Evolutionary conservation across 208 protist species (phyloP), one percentile per base, ranked within the genome.

Genomic region (Novymonas esmeraldas): DNA sequence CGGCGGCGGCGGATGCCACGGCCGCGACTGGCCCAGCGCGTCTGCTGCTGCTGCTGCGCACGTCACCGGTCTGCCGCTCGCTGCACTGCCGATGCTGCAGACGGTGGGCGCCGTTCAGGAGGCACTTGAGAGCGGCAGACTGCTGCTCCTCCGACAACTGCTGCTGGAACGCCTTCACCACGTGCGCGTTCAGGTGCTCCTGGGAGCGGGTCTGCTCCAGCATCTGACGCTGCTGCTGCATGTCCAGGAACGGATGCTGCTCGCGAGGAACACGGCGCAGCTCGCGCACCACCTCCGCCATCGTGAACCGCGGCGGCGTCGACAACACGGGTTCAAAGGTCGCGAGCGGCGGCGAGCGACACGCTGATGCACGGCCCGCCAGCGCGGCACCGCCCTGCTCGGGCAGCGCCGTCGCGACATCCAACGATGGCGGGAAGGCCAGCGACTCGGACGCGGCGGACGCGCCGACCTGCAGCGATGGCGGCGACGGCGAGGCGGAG

Each of bases 181-280:
- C 31, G 57, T 76, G 80, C 34, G 72, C 64, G 58, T 81, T 73
- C 26, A 79, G 61, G 5, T 76, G 78, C 46, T 81, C 71, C 54
- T 71, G 67, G 22, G 36, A 45, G 28, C 44, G 62, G 38, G 39
- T 62, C 22, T 63, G 11, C 50, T 71, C 70, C n/a, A 46, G 70
- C 34, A 60, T 22, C 26, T 34, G 38, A 6, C 62, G 73, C 57
- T 90, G 78, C 31, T 81, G 56, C 20, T 73, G 20, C 71, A 90
- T 82, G 58, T 87, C 70, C 1, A 90, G 51, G 51, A 85, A 87
- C 24, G 80, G 79, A 61, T 87, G 84, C 28, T 58, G 57, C 9
- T 45, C 18, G 4, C 62, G 67, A 7, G 45, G 46, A 13, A 14
- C 26, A 64, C 49, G 55, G 64, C 56, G 67, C 20, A 82, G 65